These are phyloP conservation scores for Drechslerella dactyloides DNA, from an alignment of 2,329 filamentous ascomycete genomes.

Conservation along the genomic window DNA sequence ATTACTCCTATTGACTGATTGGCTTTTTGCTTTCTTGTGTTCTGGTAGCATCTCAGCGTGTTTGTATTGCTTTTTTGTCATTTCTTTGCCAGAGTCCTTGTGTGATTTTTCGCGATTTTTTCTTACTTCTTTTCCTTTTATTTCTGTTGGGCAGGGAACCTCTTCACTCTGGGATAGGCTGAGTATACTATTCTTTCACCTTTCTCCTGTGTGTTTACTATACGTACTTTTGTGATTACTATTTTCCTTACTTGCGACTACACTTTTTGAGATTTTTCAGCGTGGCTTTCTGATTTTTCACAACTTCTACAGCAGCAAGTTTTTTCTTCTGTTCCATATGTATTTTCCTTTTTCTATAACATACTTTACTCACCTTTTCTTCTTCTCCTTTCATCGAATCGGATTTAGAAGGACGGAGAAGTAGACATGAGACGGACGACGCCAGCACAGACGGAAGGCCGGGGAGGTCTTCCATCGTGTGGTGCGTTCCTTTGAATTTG, in stretches of 20 bases:
- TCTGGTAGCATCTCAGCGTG: constrained; percentile 44
- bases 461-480: no score
- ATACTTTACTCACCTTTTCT: no score
- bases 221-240: background rate
- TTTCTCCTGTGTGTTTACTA: constrained; percentile 20
- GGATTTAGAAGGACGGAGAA: background rate
- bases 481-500: no score
- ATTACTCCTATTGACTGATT: constrained; percentile 45
- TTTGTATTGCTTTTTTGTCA: constrained; percentile 24
- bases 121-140: constrained; percentile 32
- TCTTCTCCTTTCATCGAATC: background rate
- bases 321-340: constrained; percentile 5
- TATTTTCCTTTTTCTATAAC: constrained; percentile 28
- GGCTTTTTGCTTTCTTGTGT: constrained; percentile 16
- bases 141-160: constrained; percentile 40
- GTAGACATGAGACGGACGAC: no score
- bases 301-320: no score
- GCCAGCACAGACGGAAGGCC: no score
- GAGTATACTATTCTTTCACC: constrained; percentile 14
- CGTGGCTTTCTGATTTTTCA: constrained; percentile 7
- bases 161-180: constrained; percentile 44
- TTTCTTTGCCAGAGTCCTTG: constrained; percentile 13
- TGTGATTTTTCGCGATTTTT: constrained; percentile 21
- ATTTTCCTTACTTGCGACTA: background rate
- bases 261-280: background rate